phyloP scores from a whole-genome alignment of 805 yeast genomes.

The Metschnikowia hibisci region DNA sequence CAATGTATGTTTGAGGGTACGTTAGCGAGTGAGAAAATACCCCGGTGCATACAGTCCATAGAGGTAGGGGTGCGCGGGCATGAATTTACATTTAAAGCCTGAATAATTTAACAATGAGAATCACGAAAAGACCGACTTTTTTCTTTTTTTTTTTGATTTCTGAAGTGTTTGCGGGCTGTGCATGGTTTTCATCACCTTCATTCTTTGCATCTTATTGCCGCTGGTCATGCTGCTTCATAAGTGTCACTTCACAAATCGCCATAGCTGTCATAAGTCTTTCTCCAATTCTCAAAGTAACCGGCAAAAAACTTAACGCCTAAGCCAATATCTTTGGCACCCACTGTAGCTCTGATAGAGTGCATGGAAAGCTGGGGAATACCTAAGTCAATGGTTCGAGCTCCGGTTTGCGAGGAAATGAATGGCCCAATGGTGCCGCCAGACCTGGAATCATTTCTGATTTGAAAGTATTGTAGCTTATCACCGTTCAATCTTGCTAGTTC shows the following conservation, averaged over 20 bases:
- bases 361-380: slow-evolving; percentile 82
- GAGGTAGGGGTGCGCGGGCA: slow-evolving; percentile 1
- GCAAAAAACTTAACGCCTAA: slow-evolving; percentile 68
- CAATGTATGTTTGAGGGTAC: slow-evolving; percentile 1
- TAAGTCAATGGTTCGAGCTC: slow-evolving; percentile 72
- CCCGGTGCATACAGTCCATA: slow-evolving; percentile 4
- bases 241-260: slow-evolving; percentile 39
- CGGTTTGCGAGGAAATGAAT: slow-evolving; percentile 55
- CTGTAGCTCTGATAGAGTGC: slow-evolving; percentile 83
- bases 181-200: too few species aligned
- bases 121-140: neutral
- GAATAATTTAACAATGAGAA: neutral
- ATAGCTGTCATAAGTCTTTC: slow-evolving; percentile 50
- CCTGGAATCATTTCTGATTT: slow-evolving; percentile 78
- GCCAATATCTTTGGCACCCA: slow-evolving; percentile 75
- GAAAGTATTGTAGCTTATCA: slow-evolving; percentile 74
- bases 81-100: neutral
- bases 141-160: neutral
- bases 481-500: slow-evolving; percentile 63
- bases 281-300: slow-evolving; percentile 69
- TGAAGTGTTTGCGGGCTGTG: neutral
- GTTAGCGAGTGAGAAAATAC: slow-evolving; percentile 3
- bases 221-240: neutral
- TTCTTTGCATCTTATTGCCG: neutral
- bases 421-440: slow-evolving; percentile 92